Conservation (phyloP, 2,329 filamentous ascomycete species). For the Spiromastix sp. region DNA sequence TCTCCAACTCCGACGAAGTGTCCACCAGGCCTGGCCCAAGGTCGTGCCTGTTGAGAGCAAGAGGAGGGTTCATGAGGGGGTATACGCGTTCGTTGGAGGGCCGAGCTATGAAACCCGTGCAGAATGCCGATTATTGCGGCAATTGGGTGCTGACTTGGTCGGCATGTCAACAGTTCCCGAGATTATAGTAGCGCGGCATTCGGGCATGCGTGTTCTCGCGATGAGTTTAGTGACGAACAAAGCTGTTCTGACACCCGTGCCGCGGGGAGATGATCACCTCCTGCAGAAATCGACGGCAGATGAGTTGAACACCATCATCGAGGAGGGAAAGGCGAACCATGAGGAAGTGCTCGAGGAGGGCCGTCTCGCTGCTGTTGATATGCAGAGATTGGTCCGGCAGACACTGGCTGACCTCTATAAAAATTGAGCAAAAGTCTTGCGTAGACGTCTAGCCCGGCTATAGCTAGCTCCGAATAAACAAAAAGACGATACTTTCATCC, state of each 20-base stretch:
- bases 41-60: constrained; percentile 35
- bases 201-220: constrained; percentile 51
- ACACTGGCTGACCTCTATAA: constrained; percentile 21
- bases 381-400: constrained; percentile 38
- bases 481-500: no score
- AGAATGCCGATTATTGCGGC: constrained; percentile 52
- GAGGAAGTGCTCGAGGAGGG: constrained; percentile 56
- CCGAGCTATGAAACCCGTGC: constrained; percentile 57
- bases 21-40: constrained; percentile 47
- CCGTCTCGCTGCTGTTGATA: constrained; percentile 48
- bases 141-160: constrained; percentile 56
- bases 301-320: constrained; percentile 45
- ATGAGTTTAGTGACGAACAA: constrained; percentile 59
- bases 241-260: constrained; percentile 48
- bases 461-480: no score
- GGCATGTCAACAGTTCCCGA: constrained; percentile 63
- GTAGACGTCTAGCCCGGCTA: no score
- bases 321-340: constrained; percentile 52
- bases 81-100: constrained; percentile 55
- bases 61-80: constrained; percentile 50
- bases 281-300: constrained; percentile 40
- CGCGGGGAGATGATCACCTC: constrained; percentile 46
- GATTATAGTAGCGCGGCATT: constrained; percentile 55
- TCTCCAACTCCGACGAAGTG: constrained; percentile 46
- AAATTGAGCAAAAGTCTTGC: no score